Conservation (phyloP, 2,329 filamentous ascomycete genomes). For the Lachnellula hyalina region DNA sequence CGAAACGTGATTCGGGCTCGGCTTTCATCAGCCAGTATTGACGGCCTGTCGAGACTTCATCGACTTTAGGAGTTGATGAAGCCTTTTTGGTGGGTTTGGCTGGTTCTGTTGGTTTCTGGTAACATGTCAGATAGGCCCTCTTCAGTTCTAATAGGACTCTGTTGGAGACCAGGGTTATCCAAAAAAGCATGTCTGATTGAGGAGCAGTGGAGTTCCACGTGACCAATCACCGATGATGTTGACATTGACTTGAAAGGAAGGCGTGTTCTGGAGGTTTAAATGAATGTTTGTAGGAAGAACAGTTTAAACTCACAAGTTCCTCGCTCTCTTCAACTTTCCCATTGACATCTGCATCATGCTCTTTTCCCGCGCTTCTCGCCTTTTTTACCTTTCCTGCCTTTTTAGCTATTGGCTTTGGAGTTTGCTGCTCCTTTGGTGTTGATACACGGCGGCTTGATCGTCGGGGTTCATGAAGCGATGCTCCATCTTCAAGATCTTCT, state of each 20-base stretch:
- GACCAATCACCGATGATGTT: too few species aligned
- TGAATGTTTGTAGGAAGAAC: background rate
- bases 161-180: background rate
- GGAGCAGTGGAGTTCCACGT: background rate
- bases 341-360: background rate
- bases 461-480: constrained; percentile 15
- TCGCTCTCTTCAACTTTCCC: background rate
- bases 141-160: background rate
- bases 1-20: constrained; percentile 79
- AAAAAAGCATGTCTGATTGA: background rate
- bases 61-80: constrained; percentile 2
- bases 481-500: constrained; percentile 14
- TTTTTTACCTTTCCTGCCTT: constrained; percentile 7
- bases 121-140: background rate
- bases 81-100: constrained; percentile 3
- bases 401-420: constrained; percentile 1
- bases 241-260: too few species aligned
- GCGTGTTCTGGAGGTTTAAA: too few species aligned
- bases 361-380: background rate
- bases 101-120: constrained; percentile 2
- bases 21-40: constrained; percentile 81
- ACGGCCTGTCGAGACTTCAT: constrained; percentile 19
- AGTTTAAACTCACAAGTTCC: background rate
- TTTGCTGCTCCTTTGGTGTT: constrained; percentile 8
- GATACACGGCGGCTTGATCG: constrained; percentile 23